A percentile compares a stretch with the other conserved stretches of the same genome.
Evolutionary conservation across 1,284 basidiomycete genomes (phyloP).

Genomic region (Mycena citricolor): DNA sequence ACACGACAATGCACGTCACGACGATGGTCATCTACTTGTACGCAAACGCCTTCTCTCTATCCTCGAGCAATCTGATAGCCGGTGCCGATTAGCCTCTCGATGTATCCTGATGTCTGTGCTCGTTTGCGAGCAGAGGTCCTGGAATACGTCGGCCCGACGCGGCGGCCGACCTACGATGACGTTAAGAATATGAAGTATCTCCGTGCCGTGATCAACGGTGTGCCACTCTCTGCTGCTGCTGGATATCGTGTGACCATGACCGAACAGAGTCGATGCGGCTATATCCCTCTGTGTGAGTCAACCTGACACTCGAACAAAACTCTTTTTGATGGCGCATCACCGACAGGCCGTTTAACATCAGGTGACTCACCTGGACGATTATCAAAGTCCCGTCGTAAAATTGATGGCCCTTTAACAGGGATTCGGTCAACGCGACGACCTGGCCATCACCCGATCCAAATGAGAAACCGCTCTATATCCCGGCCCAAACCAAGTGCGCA

Average conservation of each 20-base stretch:
- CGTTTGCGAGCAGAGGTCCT: conserved; percentile 42
- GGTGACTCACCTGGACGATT: conserved; percentile 9
- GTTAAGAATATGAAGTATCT: conserved; percentile 38
- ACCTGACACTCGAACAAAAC: background rate
- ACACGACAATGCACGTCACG: conserved; percentile 36
- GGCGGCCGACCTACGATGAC: conserved; percentile 38
- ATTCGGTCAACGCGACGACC: conserved; percentile 33
- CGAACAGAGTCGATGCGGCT: conserved; percentile 28
- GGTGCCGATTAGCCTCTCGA: conserved; percentile 33
- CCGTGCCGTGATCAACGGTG: conserved; percentile 33
- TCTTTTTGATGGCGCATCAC: background rate
- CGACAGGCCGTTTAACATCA: conserved; percentile 29
- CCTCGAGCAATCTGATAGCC: background rate
- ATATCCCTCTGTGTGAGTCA: conserved; percentile 28
- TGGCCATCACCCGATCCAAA: conserved; percentile 33
- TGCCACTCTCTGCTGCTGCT: background rate
- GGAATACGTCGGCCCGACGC: conserved; percentile 30
- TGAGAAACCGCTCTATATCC: conserved; percentile 41
- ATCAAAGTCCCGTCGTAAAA: background rate
- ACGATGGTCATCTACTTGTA: conserved; percentile 41
- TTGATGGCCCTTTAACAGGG: conserved; percentile 12
- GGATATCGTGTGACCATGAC: background rate
- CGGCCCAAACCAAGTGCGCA: conserved; percentile 37
- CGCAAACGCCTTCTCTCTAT: background rate
- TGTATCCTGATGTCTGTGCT: conserved; percentile 34